These are phyloP conservation scores for Candolleomyces aberdarensis DNA, from an alignment of 768 basidiomycete species.

Conservation along the genomic window DNA sequence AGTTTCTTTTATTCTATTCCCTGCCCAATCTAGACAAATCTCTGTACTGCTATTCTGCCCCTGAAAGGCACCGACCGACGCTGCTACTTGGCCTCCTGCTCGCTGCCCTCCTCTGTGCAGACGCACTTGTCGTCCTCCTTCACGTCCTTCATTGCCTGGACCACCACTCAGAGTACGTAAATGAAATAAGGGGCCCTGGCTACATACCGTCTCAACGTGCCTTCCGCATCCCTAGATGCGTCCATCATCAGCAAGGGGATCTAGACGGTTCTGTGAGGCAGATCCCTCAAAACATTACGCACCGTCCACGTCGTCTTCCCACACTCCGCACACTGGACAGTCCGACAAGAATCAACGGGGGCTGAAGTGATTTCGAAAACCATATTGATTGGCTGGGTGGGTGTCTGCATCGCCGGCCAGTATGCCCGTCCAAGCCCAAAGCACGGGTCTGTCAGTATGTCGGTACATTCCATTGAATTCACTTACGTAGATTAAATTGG, in stretches of 20 bases:
- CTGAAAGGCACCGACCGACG: neutral
- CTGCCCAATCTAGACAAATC: constrained; percentile 15
- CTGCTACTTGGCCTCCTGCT: neutral
- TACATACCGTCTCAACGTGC: constrained; percentile 56
- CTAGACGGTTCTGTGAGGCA: neutral
- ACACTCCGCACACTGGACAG: constrained; percentile 58
- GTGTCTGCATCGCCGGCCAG: no score
- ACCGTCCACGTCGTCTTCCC: constrained; percentile 74
- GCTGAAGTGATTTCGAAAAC: constrained; percentile 10
- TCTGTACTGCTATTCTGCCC: constrained; percentile 9
- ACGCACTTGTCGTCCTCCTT: constrained; percentile 46
- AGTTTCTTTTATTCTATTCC: constrained; percentile 7
- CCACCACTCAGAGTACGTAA: constrained; percentile 5
- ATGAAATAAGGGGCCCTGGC: neutral
- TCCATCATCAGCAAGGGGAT: constrained; percentile 1
- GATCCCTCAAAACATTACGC: constrained; percentile 20
- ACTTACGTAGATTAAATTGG: no score
- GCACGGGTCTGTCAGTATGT: no score
- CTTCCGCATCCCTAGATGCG: constrained; percentile 62
- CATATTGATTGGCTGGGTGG: neutral
- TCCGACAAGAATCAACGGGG: constrained; percentile 53
- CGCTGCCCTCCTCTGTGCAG: constrained; percentile 22
- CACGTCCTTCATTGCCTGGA: constrained; percentile 46
- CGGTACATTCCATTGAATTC: no score
- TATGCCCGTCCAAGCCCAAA: no score